Base-by-base conservation (phyloP, 805 yeast species). In the Maudiozyma turicensis region DNA sequence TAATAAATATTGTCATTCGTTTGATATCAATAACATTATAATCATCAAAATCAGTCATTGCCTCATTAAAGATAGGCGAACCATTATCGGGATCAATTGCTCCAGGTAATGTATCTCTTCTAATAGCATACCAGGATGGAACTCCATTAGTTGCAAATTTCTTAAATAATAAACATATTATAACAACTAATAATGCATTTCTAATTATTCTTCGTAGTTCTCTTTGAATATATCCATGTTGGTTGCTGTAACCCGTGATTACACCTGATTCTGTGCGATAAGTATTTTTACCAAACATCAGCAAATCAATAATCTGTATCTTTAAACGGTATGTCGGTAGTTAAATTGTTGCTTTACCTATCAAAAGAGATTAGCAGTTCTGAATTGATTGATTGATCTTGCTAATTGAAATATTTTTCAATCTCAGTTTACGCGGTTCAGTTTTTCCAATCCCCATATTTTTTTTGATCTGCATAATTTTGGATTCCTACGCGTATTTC, bases 11-110 rank as follows among this genome's bases (percentile, higher is more conserved):
- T 40, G 57, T 30, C 35, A 58, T 29, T 28, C 61, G 45, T 28
- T 47, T 35, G 8, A 47, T 46, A 42, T 58, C 51, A n/a, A 60
- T 51, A 1, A 61, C 57, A 32, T 64, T 63, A 3, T 58, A 53
- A 47, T 58, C 64, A 14, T 54, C 55, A 13, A 63, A 59, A 29
- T 58, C 56, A 29, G 52, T 53, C 35, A 51, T 48, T 1, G 55
- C 44, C 6, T 51, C 40, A 8, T 51, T 50, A 40, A 60, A 52
- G 6, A 57, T 48, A 20, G 26, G 26, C 26, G 26, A 20, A 20
- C 4, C 26, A 20, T 2, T 20, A 20, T 20, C 26, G 2, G 26
- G 26, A 20, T 20, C 4, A 20, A 20, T 20, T 4, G 26, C 26
- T 20, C 26, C 26, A 20, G 4, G 3, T 20, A 4, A 20, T 20